Evolutionary conservation across 768 basidiomycete species (phyloP).

Genomic region (Russula ochroleuca): DNA sequence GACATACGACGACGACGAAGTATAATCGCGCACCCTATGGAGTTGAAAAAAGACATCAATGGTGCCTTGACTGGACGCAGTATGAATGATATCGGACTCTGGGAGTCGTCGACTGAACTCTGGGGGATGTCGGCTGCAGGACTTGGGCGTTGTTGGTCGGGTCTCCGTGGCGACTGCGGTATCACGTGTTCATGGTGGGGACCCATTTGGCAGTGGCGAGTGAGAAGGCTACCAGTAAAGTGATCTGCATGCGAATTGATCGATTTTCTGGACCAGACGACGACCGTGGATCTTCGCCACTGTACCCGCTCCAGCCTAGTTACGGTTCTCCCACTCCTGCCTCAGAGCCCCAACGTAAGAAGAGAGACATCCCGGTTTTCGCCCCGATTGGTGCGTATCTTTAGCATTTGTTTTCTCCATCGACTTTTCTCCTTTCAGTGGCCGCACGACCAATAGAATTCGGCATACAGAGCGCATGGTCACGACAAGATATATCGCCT

Average conservation of each 20-base stretch:
- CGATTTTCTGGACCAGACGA: not conserved
- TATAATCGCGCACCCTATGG: conserved; percentile 70
- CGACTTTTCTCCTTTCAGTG: not conserved
- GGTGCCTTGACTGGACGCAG: conserved; percentile 4
- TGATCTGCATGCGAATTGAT: not conserved
- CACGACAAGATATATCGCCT: not conserved
- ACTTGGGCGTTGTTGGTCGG: not conserved
- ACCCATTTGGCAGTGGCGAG: no score
- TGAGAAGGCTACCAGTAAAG: not conserved
- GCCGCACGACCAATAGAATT: not conserved
- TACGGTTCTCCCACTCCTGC: not conserved
- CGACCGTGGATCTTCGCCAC: not conserved
- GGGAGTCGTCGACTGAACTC: not conserved
- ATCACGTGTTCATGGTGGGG: conserved; percentile 16
- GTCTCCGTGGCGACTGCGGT: conserved; percentile 23
- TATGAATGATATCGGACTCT: not conserved
- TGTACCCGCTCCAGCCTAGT: not conserved
- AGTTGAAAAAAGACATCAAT: conserved; percentile 79
- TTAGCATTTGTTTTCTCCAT: not conserved
- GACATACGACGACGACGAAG: not conserved
- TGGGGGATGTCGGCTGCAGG: not conserved
- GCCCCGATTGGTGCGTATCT: not conserved
- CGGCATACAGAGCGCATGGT: not conserved
- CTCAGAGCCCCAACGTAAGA: not conserved
- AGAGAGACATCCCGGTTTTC: not conserved